Conservation (phyloP, 495 filamentous ascomycete genomes). For the Neurospora tetraspora region DNA sequence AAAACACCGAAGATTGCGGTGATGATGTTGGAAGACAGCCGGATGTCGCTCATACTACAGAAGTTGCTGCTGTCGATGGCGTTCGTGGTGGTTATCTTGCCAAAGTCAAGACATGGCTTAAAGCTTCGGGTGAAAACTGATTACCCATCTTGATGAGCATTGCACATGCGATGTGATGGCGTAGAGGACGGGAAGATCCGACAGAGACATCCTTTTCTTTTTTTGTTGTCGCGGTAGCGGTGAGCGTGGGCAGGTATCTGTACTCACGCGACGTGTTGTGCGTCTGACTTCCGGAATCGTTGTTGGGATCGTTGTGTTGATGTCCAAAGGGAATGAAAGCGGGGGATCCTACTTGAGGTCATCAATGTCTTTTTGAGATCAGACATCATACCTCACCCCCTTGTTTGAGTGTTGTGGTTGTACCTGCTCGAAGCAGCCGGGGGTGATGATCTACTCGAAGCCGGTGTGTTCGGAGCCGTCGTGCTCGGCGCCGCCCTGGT, state of each 20-base stretch:
- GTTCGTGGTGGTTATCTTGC: not conserved
- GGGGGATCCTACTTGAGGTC: not conserved
- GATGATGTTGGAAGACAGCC: not conserved
- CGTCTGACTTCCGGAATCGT: not conserved
- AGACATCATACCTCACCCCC: not conserved
- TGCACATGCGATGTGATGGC: not conserved
- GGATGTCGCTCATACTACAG: not conserved
- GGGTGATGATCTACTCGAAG: slow-evolving; percentile 13
- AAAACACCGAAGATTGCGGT: not conserved
- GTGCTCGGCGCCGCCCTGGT: slow-evolving; percentile 20
- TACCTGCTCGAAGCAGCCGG: slow-evolving; percentile 15
- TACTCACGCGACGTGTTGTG: not conserved
- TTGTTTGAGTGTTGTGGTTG: not conserved
- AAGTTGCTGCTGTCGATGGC: not conserved
- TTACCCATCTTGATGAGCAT: not conserved
- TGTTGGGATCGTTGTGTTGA: not conserved
- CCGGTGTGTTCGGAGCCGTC: slow-evolving; percentile 11
- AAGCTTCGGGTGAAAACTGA: not conserved
- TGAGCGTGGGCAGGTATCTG: not conserved
- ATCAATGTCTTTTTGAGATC: not conserved
- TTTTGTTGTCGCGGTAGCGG: not conserved
- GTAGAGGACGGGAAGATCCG: not conserved
- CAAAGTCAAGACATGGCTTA: not conserved
- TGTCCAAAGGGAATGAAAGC: not conserved
- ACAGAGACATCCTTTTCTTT: not conserved